phyloP scores from a whole-genome alignment of 345 rosid species.

The Clarkia xantiana region DNA sequence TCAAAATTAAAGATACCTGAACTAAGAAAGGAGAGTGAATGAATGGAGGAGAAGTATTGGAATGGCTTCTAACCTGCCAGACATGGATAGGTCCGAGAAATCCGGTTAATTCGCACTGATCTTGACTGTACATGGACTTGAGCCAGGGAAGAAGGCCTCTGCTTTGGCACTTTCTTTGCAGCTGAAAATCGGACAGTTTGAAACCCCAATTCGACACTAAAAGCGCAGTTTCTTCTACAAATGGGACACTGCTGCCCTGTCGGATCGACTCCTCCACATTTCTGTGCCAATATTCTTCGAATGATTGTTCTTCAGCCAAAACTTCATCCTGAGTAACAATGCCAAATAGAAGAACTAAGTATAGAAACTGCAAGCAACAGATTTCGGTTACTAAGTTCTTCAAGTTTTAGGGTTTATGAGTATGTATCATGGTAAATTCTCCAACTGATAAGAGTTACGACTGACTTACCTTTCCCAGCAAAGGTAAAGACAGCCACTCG shows the following conservation, averaged over 20 bases:
- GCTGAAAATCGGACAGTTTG: constrained; percentile 52
- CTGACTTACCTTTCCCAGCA: constrained; percentile 56
- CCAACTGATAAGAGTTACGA: no score
- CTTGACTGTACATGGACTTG: constrained; percentile 54
- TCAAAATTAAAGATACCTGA: neutral
- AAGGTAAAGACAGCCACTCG: constrained; percentile 56
- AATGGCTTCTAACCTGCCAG: constrained; percentile 66
- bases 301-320: constrained; percentile 32
- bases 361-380: no score
- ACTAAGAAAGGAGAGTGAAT: neutral
- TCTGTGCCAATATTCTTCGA: constrained; percentile 75
- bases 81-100: constrained; percentile 68
- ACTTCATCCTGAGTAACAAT: constrained; percentile 45
- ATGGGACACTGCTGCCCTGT: constrained; percentile 59
- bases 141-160: constrained; percentile 71
- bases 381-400: no score
- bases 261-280: constrained; percentile 87
- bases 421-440: no score
- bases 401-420: no score
- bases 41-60: neutral
- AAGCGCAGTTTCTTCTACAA: constrained; percentile 59
- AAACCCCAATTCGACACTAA: constrained; percentile 86
- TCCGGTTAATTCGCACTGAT: constrained; percentile 63
- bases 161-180: constrained; percentile 47
- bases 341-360: no score